Conservation (phyloP, 2,329 filamentous ascomycete species). For the Emergomyces orientalis region DNA sequence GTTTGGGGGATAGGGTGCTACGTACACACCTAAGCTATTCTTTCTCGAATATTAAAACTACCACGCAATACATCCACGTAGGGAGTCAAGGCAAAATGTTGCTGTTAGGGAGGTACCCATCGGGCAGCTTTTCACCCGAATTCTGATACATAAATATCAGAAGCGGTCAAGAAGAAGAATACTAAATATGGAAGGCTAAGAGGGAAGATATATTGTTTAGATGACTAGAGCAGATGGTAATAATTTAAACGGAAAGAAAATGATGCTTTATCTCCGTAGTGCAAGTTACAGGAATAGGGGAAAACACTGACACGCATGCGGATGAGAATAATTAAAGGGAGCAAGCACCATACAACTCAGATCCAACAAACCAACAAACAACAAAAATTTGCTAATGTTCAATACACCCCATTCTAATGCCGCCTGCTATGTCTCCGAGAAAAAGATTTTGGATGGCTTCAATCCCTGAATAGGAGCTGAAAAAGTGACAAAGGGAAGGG, state of each 20-base stretch:
- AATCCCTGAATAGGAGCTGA: background rate
- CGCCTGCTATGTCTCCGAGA: background rate
- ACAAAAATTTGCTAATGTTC: background rate
- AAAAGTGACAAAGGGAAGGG: background rate
- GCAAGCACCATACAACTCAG: background rate
- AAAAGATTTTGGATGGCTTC: background rate
- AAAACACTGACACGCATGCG: background rate
- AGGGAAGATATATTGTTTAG: background rate
- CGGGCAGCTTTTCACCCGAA: background rate
- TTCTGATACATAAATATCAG: background rate
- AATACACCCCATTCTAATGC: background rate
- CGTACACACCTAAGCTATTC: no score
- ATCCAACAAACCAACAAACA: background rate
- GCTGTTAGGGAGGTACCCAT: background rate
- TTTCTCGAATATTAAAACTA: background rate
- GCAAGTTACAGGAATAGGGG: background rate
- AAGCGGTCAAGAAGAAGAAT: background rate
- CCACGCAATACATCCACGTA: background rate
- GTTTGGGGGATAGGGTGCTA: no score
- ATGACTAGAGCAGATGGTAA: background rate
- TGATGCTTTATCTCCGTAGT: background rate
- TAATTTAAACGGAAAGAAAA: background rate
- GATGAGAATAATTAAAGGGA: background rate
- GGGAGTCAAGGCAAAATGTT: background rate
- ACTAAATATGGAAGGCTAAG: background rate